Evolutionary conservation across 495 filamentous ascomycete genomes (phyloP).

Genomic region (Annulohypoxylon maeteangense): DNA sequence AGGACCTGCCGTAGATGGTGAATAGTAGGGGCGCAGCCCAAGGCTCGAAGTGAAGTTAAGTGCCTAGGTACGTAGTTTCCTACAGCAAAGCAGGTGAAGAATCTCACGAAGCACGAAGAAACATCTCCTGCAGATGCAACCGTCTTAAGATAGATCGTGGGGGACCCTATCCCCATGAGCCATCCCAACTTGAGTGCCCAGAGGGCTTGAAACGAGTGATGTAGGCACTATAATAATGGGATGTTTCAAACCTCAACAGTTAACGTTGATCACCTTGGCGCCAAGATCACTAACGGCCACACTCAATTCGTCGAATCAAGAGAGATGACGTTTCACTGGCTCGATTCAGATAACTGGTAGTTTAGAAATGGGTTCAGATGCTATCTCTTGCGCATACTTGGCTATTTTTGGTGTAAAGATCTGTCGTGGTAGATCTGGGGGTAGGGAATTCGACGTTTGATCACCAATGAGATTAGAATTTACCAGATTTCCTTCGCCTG

Average conservation of each 20-base stretch:
- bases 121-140: conserved; percentile 1
- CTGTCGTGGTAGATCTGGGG: conserved; percentile 7
- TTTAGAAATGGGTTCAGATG: conserved; percentile 9
- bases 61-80: conserved; percentile 15
- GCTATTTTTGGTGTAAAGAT: conserved; percentile 35
- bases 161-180: neutral
- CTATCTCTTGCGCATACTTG: conserved; percentile 4
- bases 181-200: conserved; percentile 6
- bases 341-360: conserved; percentile 13
- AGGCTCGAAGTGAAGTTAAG: conserved; percentile 34
- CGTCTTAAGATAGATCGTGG: conserved; percentile 9
- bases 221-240: conserved; percentile 21
- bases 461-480: neutral
- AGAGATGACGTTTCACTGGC: conserved; percentile 18
- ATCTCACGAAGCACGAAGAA: conserved; percentile 15
- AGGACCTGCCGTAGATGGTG: conserved; percentile 37
- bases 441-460: conserved; percentile 7
- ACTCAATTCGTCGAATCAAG: conserved; percentile 20
- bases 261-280: conserved; percentile 36
- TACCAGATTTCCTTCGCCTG: conserved; percentile 4
- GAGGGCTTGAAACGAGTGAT: conserved; percentile 30
- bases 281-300: conserved; percentile 20
- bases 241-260: conserved; percentile 34
- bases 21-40: conserved; percentile 40
- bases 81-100: conserved; percentile 18